Evolutionary conservation across 495 filamentous ascomycete genomes (phyloP).

Genomic region (Physcia stellaris): DNA sequence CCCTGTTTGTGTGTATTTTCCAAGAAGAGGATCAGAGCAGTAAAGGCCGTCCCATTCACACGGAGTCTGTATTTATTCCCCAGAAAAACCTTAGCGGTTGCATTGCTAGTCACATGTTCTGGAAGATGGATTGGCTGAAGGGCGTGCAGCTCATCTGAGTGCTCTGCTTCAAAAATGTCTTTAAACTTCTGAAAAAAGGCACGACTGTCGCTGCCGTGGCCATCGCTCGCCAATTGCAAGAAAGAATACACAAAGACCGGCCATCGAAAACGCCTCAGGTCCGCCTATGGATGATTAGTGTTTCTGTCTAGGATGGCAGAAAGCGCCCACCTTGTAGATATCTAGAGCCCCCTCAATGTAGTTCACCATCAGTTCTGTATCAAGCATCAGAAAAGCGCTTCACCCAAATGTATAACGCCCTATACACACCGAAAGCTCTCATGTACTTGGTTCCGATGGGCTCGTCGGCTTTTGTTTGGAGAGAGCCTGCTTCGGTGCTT

Average conservation of each 20-base stretch:
- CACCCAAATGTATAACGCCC: too few relatives aligned
- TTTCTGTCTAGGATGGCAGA: conserved; percentile 19
- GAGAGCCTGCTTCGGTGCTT: conserved; percentile 58
- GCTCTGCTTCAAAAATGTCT: conserved; percentile 54
- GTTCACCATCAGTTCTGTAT: conserved; percentile 30
- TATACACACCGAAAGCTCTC: conserved; percentile 48
- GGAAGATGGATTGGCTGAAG: conserved; percentile 58
- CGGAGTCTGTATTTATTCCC: conserved; percentile 78
- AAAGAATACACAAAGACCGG: conserved; percentile 91
- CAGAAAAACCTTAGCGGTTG: conserved; percentile 60
- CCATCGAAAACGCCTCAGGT: conserved; percentile 75
- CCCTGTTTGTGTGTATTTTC: conserved; percentile 71
- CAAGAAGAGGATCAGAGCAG: conserved; percentile 72
- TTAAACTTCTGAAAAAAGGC: conserved; percentile 55
- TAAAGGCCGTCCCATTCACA: conserved; percentile 64
- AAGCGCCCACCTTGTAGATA: conserved; percentile 63
- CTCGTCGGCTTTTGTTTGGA: conserved; percentile 47
- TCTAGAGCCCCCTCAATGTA: conserved; percentile 88
- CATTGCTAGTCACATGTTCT: conserved; percentile 60
- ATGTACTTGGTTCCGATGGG: conserved; percentile 60
- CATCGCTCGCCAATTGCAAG: conserved; percentile 63
- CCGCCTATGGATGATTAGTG: conserved; percentile 40
- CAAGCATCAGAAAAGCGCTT: conserved; percentile 1
- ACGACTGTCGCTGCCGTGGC: conserved; percentile 53
- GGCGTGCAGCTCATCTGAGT: conserved; percentile 59